phyloP scores from a whole-genome alignment of 768 basidiomycete species.

The Guyanaporus albipodus region DNA sequence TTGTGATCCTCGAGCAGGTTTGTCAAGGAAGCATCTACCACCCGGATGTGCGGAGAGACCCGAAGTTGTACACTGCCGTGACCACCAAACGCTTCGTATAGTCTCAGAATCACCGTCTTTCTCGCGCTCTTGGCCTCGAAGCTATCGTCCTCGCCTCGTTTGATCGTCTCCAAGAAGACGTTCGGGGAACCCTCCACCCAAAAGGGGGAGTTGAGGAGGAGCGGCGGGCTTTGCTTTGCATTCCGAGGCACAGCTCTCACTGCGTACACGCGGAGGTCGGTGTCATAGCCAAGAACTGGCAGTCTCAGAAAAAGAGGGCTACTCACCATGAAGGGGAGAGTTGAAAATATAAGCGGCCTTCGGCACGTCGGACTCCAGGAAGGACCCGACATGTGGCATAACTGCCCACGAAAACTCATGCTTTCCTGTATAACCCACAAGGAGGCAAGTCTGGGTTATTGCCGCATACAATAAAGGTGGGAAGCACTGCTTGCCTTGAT shows the following conservation, averaged over 20 bases:
- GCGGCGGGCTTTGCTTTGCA: constrained; percentile 7
- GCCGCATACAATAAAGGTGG: neutral
- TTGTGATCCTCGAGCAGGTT: constrained; percentile 82
- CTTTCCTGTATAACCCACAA: constrained; percentile 41
- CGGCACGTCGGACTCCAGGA: constrained; percentile 89
- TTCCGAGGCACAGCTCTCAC: constrained; percentile 26
- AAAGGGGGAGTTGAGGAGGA: constrained; percentile 51
- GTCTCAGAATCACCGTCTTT: constrained; percentile 70
- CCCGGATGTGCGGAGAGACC: constrained; percentile 48
- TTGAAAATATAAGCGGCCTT: constrained; percentile 79
- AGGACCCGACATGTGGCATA: constrained; percentile 83
- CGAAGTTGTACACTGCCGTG: constrained; percentile 65
- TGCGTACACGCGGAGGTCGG: constrained; percentile 4
- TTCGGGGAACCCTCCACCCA: constrained; percentile 66
- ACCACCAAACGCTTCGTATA: constrained; percentile 93
- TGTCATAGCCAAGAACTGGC: no score
- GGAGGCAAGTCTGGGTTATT: neutral
- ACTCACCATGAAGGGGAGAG: constrained; percentile 68
- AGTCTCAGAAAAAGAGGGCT: no score
- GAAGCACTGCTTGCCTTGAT: constrained; percentile 58
- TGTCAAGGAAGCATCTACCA: constrained; percentile 61
- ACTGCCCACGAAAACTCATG: constrained; percentile 89
- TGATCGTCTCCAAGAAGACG: constrained; percentile 90
- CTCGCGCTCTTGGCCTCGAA: constrained; percentile 25
- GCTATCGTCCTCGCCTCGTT: constrained; percentile 86